phyloP scores from a whole-genome alignment of 257 asterid genomes.

The Solanum paucissectum region DNA sequence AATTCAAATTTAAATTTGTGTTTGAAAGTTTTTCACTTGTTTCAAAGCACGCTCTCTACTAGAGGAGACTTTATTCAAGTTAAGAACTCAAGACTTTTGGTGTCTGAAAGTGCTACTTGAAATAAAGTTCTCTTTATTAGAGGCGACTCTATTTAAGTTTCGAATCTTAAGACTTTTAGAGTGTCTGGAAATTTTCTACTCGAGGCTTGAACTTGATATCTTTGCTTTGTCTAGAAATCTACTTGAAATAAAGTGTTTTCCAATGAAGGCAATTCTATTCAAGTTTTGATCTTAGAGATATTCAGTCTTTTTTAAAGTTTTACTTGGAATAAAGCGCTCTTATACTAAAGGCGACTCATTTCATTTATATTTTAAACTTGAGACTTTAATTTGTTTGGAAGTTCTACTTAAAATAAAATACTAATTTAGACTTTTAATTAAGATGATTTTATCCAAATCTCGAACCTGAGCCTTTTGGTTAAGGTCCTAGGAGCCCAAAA shows the following conservation, averaged over 20 bases:
- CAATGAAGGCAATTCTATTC: neutral
- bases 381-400: rapidly evolving
- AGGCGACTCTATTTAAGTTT: neutral
- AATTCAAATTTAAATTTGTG: no score
- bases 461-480: neutral
- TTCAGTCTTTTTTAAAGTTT: no score
- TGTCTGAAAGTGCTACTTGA: neutral
- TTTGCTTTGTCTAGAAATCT: neutral
- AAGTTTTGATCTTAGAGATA: neutral
- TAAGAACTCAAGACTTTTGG: neutral
- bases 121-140: neutral
- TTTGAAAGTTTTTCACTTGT: neutral
- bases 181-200: neutral
- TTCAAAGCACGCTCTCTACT: neutral
- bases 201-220: neutral
- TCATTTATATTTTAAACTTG: neutral
- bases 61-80: neutral
- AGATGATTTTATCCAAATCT: neutral
- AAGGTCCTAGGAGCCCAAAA: neutral
- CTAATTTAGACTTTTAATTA: rapidly evolving
- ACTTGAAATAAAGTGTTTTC: neutral
- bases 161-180: neutral
- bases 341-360: neutral
- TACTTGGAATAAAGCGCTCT: neutral
- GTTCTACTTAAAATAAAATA: neutral